Percentiles rank a stretch among this genome's conserved stretches.
Evolutionary conservation across 805 yeast species (phyloP).

Genomic region (Monosporozyma unispora): DNA sequence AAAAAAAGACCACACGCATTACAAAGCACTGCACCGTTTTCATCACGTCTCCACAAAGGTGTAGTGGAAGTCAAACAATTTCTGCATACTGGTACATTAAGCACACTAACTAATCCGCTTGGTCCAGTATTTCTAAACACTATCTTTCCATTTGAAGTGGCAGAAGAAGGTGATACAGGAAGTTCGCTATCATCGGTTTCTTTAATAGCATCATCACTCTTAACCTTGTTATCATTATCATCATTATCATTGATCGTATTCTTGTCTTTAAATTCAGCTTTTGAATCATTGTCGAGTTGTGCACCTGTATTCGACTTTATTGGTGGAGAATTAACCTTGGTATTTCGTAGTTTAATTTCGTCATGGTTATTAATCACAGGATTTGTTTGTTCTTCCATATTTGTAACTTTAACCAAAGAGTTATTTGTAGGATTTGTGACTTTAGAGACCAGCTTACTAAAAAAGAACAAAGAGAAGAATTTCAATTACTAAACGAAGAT

Average conservation of each 20-base stretch:
- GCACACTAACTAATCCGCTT: not conserved
- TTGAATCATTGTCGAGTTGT: not conserved
- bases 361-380: not conserved
- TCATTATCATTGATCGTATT: not conserved
- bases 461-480: not conserved
- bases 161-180: not conserved
- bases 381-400: not conserved
- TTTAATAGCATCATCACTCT: not conserved
- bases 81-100: constrained; percentile 56
- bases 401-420: not conserved
- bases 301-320: not conserved
- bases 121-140: constrained; percentile 5
- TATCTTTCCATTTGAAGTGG: constrained; percentile 1
- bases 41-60: constrained; percentile 93
- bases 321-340: not conserved
- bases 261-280: not conserved
- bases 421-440: not conserved
- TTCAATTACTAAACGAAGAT: not conserved
- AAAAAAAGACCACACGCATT: constrained; percentile 90
- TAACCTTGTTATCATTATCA: not conserved
- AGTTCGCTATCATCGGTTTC: not conserved
- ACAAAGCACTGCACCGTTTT: constrained; percentile 80
- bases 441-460: not conserved
- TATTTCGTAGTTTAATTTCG: not conserved
- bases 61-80: constrained; percentile 90